A percentile compares a stretch with the other conserved stretches of the same genome.
phyloP scores from a whole-genome alignment of 768 basidiomycete genomes.

The Pleurotus salmoneostramineus region DNA sequence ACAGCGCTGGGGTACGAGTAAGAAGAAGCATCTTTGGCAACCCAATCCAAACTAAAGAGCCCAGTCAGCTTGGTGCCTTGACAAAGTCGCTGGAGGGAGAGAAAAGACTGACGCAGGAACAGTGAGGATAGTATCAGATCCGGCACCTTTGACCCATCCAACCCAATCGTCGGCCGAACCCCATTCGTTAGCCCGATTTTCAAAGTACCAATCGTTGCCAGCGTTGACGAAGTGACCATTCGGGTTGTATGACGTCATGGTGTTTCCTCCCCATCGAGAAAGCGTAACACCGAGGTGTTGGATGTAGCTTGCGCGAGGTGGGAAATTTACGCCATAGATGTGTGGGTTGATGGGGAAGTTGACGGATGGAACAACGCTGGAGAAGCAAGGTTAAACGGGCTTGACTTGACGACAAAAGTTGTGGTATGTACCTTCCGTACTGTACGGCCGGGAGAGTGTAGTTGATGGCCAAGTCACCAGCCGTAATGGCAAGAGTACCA shows the following conservation, averaged over 20 bases:
- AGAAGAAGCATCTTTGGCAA: slow-evolving; percentile 47
- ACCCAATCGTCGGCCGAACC: slow-evolving; percentile 45
- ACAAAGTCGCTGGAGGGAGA: no score
- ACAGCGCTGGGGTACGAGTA: slow-evolving; percentile 43
- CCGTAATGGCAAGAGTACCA: slow-evolving; percentile 39
- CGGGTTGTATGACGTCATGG: slow-evolving; percentile 52
- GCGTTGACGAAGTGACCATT: slow-evolving; percentile 49
- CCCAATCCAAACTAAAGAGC: slow-evolving; percentile 46
- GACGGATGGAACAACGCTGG: slow-evolving; percentile 31
- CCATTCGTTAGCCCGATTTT: slow-evolving; percentile 40
- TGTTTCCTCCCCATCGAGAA: slow-evolving; percentile 52
- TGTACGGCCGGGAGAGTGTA: slow-evolving; percentile 40
- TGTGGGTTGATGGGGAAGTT: slow-evolving; percentile 38
- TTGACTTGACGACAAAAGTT: not conserved
- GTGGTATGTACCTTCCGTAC: slow-evolving; percentile 29
- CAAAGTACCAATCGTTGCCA: slow-evolving; percentile 54
- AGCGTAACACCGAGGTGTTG: slow-evolving; percentile 44
- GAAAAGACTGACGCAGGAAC: slow-evolving; percentile 43
- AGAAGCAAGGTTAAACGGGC: not conserved
- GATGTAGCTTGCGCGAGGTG: slow-evolving; percentile 40
- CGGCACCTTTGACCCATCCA: slow-evolving; percentile 42
- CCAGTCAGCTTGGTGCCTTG: not conserved
- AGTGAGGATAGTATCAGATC: slow-evolving; percentile 38
- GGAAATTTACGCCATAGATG: slow-evolving; percentile 56
- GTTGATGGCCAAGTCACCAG: slow-evolving; percentile 34